These are phyloP conservation scores for Abrus precatorius DNA, from an alignment of 306 rosid genomes.

Conservation along the genomic window DNA sequence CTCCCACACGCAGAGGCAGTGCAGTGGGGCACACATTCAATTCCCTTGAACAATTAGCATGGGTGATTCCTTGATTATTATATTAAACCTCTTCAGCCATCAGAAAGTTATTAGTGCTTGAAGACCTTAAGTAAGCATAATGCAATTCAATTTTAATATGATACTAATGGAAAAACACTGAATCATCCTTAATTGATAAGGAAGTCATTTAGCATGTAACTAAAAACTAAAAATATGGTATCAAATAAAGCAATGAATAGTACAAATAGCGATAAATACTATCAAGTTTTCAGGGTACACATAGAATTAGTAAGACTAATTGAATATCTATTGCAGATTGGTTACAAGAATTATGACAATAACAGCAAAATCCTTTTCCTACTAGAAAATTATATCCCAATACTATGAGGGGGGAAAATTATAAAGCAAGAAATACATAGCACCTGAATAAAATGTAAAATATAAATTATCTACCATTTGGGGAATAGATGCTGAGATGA, in stretches of 20 bases:
- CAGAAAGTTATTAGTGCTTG: slow-evolving; percentile 17
- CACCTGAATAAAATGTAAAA: slow-evolving; percentile 24
- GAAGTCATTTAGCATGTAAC: slow-evolving; percentile 2
- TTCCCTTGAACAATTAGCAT: slow-evolving; percentile 16
- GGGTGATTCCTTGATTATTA: slow-evolving; percentile 29
- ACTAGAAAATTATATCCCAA: slow-evolving; percentile 11
- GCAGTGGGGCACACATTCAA: slow-evolving; percentile 15
- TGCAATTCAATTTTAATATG: slow-evolving; percentile 31
- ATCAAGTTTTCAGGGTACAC: slow-evolving; percentile 1
- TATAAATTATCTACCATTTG: slow-evolving; percentile 58
- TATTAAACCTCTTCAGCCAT: slow-evolving; percentile 14
- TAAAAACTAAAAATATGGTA: slow-evolving; percentile 7
- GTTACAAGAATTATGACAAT: neutral
- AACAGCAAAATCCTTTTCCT: slow-evolving; percentile 15
- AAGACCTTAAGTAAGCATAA: slow-evolving; percentile 31
- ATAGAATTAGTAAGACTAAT: neutral
- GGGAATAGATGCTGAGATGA: slow-evolving; percentile 88
- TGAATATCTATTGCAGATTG: neutral
- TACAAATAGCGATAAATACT: neutral
- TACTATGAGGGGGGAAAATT: slow-evolving; percentile 6
- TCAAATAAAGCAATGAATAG: slow-evolving; percentile 34
- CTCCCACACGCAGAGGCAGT: neutral
- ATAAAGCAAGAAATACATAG: slow-evolving; percentile 15
- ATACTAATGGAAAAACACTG: neutral
- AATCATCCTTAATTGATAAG: slow-evolving; percentile 29